A percentile compares a stretch with the other conserved stretches of the same genome.
These are phyloP conservation scores for Hemerocallis citrina DNA, from an alignment of 106 monocot species.

Conservation along the genomic window DNA sequence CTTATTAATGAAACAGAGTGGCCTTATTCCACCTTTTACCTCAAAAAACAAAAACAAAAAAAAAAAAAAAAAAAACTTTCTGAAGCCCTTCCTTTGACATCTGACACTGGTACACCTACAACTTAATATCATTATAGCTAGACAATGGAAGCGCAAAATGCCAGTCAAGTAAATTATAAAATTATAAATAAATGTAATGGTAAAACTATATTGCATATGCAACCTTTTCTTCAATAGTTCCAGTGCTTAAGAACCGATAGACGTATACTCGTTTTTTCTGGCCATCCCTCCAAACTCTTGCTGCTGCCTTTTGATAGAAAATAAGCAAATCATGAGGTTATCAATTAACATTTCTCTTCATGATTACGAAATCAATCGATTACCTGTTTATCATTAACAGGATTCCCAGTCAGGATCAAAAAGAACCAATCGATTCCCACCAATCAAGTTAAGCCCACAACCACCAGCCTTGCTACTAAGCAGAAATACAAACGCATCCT, in stretches of 20 bases:
- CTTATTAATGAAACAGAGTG: no score
- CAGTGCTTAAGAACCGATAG: conserved; percentile 89
- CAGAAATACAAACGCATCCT: conserved; percentile 99
- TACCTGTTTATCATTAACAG: conserved; percentile 98
- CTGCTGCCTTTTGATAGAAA: conserved; percentile 60
- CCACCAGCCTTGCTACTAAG: conserved; percentile 99
- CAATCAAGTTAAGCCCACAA: conserved; percentile 98
- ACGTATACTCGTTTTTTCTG: conserved; percentile 96
- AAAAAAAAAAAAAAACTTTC: conserved; percentile 96
- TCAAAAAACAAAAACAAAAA: no score
- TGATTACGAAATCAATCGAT: background rate
- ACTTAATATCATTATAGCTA: background rate
- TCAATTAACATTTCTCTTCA: background rate
- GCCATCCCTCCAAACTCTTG: conserved; percentile 98
- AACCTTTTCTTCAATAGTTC: conserved; percentile 99
- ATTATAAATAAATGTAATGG: no score
- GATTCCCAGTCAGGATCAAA: conserved; percentile 99
- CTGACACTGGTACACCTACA: conserved; percentile 94
- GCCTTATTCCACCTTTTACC: no score
- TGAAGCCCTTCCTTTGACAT: conserved; percentile 99
- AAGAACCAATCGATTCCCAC: conserved; percentile 92
- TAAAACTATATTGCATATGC: no score
- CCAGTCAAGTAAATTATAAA: no score
- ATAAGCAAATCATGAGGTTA: background rate
- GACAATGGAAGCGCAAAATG: background rate